A percentile compares a stretch with the other conserved stretches of the same genome.
These are phyloP conservation scores for Symbiotaphrina buchneri DNA, from an alignment of 495 filamentous ascomycete genomes.

Conservation along the genomic window DNA sequence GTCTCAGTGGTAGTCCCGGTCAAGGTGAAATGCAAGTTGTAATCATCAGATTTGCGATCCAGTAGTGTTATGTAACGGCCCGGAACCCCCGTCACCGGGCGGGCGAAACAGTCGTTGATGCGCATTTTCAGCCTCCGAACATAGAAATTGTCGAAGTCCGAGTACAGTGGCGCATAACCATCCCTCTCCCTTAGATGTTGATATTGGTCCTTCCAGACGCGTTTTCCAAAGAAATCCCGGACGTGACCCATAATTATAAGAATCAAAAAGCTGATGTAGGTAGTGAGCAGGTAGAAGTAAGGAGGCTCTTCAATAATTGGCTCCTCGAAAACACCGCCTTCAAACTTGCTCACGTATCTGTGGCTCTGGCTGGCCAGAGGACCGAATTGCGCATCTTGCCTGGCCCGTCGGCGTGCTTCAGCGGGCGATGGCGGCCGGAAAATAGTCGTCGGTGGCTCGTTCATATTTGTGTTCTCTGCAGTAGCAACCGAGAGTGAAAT, in stretches of 20 bases:
- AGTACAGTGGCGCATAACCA: constrained; percentile 92
- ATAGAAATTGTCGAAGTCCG: constrained; percentile 98
- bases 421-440: constrained; percentile 83
- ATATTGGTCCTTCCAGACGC: constrained; percentile 68
- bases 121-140: constrained; percentile 77
- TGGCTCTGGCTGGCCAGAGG: constrained; percentile 61
- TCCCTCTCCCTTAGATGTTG: constrained; percentile 59
- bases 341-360: constrained; percentile 66
- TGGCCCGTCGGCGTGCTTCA: constrained; percentile 51
- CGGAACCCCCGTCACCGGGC: constrained; percentile 80
- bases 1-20: constrained; percentile 89
- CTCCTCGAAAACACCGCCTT: constrained; percentile 51
- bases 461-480: constrained; percentile 51
- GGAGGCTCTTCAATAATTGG: constrained; percentile 89
- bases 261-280: constrained; percentile 91
- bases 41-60: constrained; percentile 68
- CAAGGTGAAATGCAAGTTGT: constrained; percentile 69
- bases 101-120: constrained; percentile 89
- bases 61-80: constrained; percentile 83
- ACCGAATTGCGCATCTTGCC: constrained; percentile 78
- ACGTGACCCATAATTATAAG: constrained; percentile 90
- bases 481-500: constrained; percentile 84
- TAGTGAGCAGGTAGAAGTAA: constrained; percentile 90
- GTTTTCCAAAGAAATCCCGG: constrained; percentile 93
- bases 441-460: constrained; percentile 55